Conservation (phyloP, 1,284 basidiomycete species). For the Anthracocystis walkeri region DNA sequence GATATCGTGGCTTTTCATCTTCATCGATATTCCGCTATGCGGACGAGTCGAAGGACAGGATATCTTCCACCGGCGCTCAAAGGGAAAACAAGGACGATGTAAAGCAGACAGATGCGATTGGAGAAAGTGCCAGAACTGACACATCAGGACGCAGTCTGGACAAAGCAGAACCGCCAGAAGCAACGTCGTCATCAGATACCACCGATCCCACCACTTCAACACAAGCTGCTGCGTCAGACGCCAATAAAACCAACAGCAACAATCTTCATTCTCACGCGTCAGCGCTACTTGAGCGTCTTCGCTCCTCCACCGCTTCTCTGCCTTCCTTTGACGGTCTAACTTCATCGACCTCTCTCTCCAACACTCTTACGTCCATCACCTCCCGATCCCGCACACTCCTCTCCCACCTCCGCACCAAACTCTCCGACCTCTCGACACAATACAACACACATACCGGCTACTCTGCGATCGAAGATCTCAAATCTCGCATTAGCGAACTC, state of each 20-base stretch:
- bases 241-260: background rate
- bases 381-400: conserved; percentile 6
- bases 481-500: conserved; percentile 38
- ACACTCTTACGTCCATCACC: conserved; percentile 3
- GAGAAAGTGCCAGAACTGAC: background rate
- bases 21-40: conserved; percentile 11
- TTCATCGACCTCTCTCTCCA: conserved; percentile 17
- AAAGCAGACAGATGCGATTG: background rate
- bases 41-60: conserved; percentile 9
- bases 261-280: background rate
- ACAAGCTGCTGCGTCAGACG: background rate
- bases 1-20: background rate
- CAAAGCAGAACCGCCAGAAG: background rate
- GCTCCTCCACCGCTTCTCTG: conserved; percentile 9
- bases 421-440: conserved; percentile 36
- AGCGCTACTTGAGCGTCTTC: conserved; percentile 13
- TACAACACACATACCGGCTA: conserved; percentile 65
- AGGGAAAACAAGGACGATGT: background rate
- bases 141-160: background rate
- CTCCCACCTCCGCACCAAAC: conserved; percentile 11
- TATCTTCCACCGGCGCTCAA: background rate
- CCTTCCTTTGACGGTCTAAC: conserved; percentile 27
- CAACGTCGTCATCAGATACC: background rate
- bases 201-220: background rate
- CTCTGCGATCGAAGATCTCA: conserved; percentile 53